These are phyloP conservation scores for Candida manassasensis DNA, from an alignment of 805 yeast genomes.

Conservation along the genomic window DNA sequence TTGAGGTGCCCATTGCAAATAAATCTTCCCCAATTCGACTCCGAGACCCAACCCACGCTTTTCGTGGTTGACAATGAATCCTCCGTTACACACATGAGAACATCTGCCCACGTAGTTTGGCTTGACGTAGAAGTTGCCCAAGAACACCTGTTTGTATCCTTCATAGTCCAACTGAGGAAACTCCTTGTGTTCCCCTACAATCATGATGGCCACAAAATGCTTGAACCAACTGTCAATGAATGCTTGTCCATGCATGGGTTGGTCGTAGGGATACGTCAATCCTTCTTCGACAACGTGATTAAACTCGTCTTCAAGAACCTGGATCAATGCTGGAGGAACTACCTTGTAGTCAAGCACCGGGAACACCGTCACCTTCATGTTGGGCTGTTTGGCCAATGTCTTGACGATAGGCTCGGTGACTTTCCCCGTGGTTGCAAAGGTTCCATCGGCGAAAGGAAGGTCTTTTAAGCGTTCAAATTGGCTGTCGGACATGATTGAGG, in stretches of 20 bases:
- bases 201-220: conserved; percentile 59
- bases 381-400: conserved; percentile 38
- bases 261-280: conserved; percentile 63
- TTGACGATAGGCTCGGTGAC: conserved; percentile 37
- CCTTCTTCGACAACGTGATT: conserved; percentile 70
- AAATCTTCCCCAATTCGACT: conserved; percentile 59
- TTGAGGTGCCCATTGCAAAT: conserved; percentile 67
- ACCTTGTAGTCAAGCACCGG: conserved; percentile 49
- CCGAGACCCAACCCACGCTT: conserved; percentile 71
- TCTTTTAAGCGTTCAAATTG: conserved; percentile 11
- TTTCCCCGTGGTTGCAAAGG: conserved; percentile 16
- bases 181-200: conserved; percentile 33
- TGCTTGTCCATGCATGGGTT: conserved; percentile 38
- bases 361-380: conserved; percentile 48
- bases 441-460: conserved; percentile 34
- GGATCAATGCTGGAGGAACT: conserved; percentile 49
- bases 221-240: conserved; percentile 66
- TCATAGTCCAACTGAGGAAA: conserved; percentile 21
- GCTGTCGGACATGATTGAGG: background rate
- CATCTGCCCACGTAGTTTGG: conserved; percentile 86
- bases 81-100: conserved; percentile 85
- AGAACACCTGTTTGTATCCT: conserved; percentile 42
- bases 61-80: conserved; percentile 62
- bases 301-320: conserved; percentile 46
- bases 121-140: conserved; percentile 77